A percentile compares a stretch with the other conserved stretches of the same genome.
phyloP scores from a whole-genome alignment of 2,329 filamentous ascomycete species.

The Pseudocercospora vitis region DNA sequence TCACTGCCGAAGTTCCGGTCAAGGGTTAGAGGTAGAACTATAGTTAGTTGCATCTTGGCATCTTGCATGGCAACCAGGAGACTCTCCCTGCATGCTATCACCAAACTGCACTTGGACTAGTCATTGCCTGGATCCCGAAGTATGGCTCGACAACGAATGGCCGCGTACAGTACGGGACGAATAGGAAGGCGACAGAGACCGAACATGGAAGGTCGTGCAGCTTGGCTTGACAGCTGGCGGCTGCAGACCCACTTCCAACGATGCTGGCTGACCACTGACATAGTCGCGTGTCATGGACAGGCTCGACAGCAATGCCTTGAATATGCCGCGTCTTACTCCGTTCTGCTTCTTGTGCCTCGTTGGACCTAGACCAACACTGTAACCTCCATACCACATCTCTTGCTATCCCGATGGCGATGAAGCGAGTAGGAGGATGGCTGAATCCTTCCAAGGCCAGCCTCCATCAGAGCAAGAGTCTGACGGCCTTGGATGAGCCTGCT shows the following conservation, averaged over 20 bases:
- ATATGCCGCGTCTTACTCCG: background rate
- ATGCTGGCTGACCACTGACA: conserved; percentile 7
- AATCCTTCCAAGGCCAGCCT: conserved; percentile 35
- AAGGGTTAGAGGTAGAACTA: too few relatives aligned
- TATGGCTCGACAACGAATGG: too few relatives aligned
- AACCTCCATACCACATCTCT: background rate
- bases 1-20: too few relatives aligned
- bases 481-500: conserved; percentile 59
- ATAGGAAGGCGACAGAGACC: background rate
- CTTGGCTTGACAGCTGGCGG: background rate
- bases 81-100: background rate
- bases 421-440: conserved; percentile 43
- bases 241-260: background rate
- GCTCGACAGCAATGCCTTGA: background rate
- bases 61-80: background rate
- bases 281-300: background rate
- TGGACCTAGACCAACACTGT: background rate
- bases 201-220: background rate
- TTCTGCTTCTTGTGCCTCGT: background rate
- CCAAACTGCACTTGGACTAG: background rate
- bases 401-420: conserved; percentile 27
- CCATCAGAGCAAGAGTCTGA: conserved; percentile 56
- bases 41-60: background rate
- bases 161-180: background rate
- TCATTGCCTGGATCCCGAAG: too few relatives aligned